Evolutionary conservation across 176 grass and related monocot genomes (phyloP).

Genomic region (Cenchrus americanus): DNA sequence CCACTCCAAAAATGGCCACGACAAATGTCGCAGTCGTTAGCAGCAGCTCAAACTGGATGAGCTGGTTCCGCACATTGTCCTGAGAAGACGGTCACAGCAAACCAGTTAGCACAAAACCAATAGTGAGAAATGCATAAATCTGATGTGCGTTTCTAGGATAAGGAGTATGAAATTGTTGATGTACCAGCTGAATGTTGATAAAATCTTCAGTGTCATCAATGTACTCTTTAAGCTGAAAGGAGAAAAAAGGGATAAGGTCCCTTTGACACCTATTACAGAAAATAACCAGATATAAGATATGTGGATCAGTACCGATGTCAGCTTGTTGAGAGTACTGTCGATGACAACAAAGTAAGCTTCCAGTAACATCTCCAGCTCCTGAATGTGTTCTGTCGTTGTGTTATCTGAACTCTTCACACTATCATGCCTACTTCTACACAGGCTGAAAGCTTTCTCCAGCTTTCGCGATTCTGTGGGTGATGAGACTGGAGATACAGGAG

Average conservation of each 20-base stretch:
- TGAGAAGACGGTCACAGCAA: conserved; percentile 27
- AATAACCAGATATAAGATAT: conserved; percentile 12
- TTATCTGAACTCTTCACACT: conserved; percentile 75
- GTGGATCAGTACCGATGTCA: conserved; percentile 74
- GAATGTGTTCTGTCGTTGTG: conserved; percentile 66
- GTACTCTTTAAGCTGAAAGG: conserved; percentile 92
- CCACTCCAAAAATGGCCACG: conserved; percentile 82
- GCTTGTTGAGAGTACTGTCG: conserved; percentile 90
- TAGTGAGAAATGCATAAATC: background rate
- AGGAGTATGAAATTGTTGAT: conserved; percentile 20
- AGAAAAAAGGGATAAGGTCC: conserved; percentile 5
- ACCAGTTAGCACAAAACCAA: background rate
- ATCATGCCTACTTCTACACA: conserved; percentile 85
- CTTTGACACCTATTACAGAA: background rate
- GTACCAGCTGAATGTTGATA: conserved; percentile 98
- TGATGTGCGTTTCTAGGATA: background rate
- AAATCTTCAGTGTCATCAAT: conserved; percentile 99
- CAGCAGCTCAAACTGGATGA: conserved; percentile 91
- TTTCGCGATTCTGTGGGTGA: conserved; percentile 74
- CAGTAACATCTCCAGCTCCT: conserved; percentile 94
- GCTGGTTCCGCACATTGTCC: conserved; percentile 94
- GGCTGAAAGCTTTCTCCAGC: conserved; percentile 80
- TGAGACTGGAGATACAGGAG: conserved; percentile 80
- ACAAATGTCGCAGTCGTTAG: conserved; percentile 90
- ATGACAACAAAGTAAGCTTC: conserved; percentile 99